Evolutionary conservation across 2,329 filamentous ascomycete genomes (phyloP).

Genomic region (Exophiala dermatitidis): DNA sequence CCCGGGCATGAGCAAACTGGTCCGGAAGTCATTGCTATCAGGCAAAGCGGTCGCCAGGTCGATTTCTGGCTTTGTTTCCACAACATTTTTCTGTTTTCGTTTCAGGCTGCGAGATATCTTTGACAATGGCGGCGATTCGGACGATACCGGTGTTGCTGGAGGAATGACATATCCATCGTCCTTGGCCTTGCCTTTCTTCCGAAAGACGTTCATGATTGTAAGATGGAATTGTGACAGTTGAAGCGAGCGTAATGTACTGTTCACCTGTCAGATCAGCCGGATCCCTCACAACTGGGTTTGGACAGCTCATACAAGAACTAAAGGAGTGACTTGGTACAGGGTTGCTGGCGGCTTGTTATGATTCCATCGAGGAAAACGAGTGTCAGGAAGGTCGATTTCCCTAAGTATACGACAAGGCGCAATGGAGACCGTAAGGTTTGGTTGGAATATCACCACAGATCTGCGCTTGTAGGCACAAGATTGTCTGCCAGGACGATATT

Average conservation of each 20-base stretch:
- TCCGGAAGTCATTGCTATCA: conserved; percentile 81
- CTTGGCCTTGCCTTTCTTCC: conserved; percentile 26
- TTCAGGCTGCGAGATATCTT: conserved; percentile 30
- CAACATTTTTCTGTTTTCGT: conserved; percentile 46
- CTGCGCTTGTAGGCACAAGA: too few relatives aligned
- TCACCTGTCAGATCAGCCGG: neutral
- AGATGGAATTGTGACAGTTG: neutral
- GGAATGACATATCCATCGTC: conserved; percentile 23
- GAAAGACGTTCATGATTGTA: conserved; percentile 25
- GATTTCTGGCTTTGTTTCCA: conserved; percentile 52
- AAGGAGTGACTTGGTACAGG: conserved; percentile 13
- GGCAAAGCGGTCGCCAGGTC: conserved; percentile 71
- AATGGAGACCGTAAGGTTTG: neutral
- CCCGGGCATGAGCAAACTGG: conserved; percentile 90
- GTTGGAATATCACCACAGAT: conserved; percentile 9
- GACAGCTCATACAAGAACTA: conserved; percentile 1
- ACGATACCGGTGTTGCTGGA: conserved; percentile 1
- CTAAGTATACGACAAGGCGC: neutral
- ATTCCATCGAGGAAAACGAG: conserved; percentile 11
- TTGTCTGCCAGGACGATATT: too few relatives aligned
- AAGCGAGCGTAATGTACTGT: conserved; percentile 7
- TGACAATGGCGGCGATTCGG: conserved; percentile 6
- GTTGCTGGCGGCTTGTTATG: neutral
- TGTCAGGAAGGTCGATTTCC: neutral
- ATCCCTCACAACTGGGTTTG: neutral